Conservation (phyloP, 208 protist genomes). For the Phytomonas francai region DNA sequence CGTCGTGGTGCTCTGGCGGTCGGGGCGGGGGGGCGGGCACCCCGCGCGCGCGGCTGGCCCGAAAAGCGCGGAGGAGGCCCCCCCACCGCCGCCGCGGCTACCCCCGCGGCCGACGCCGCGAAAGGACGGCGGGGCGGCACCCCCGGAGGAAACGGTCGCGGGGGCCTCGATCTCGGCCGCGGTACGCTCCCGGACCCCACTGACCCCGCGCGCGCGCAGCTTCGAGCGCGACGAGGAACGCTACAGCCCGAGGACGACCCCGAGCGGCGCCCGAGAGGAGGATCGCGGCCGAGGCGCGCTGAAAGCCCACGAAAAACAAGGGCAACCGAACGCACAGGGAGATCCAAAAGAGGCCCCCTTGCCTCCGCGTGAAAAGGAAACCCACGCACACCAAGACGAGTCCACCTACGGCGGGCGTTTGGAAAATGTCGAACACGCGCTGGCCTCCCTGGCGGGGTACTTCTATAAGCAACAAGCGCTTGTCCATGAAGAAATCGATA, state of each 20-base stretch:
- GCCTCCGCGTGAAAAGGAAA: slow-evolving; percentile 14
- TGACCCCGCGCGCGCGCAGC: no score
- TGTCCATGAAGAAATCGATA: slow-evolving; percentile 16
- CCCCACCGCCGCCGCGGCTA: neutral
- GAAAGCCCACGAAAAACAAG: neutral
- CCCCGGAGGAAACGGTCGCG: no score
- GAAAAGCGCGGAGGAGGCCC: neutral
- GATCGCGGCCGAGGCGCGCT: neutral
- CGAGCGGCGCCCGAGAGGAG: slow-evolving; percentile 14
- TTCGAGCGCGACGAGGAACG: no score
- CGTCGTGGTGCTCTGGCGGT: slow-evolving; percentile 78
- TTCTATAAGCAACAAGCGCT: slow-evolving; percentile 25
- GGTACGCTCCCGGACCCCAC: no score
- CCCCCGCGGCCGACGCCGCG: neutral
- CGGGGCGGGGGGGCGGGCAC: slow-evolving; percentile 30
- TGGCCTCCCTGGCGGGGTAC: slow-evolving; percentile 31
- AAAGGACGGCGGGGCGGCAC: neutral
- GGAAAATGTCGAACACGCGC: slow-evolving; percentile 41
- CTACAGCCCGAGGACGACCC: slow-evolving; percentile 19
- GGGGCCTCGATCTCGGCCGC: no score
- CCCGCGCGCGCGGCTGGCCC: neutral
- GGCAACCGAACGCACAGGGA: neutral
- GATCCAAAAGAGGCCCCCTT: slow-evolving; percentile 16
- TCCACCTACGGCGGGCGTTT: slow-evolving; percentile 31
- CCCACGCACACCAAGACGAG: slow-evolving; percentile 15